Evolutionary conservation across 2,329 filamentous ascomycete genomes (phyloP).

Genomic region (Coleophoma crateriformis): DNA sequence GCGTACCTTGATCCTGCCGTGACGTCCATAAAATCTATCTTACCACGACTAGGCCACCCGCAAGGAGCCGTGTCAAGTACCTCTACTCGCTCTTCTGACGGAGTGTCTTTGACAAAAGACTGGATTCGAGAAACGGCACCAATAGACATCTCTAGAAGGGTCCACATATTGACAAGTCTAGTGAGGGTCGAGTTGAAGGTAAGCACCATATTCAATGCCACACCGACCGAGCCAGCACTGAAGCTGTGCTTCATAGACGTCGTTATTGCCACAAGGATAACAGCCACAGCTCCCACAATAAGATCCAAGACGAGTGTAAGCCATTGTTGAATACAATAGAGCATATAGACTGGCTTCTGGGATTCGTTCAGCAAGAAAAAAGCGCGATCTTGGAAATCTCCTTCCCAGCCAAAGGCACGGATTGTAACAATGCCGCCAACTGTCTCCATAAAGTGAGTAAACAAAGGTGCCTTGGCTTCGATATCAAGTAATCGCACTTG

Average conservation of each 20-base stretch:
- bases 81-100: neutral
- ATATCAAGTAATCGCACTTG: no score
- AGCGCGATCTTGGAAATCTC: no score
- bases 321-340: constrained; percentile 39
- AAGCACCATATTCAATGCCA: constrained; percentile 41
- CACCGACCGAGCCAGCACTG: constrained; percentile 3
- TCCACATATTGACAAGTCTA: constrained; percentile 35
- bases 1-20: constrained; percentile 1
- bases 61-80: neutral
- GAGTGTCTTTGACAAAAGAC: constrained; percentile 7
- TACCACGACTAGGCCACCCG: constrained; percentile 25
- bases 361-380: constrained; percentile 29
- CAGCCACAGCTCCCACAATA: constrained; percentile 29
- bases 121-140: constrained; percentile 49
- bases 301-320: constrained; percentile 37
- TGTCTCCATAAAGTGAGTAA: no score
- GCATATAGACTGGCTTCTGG: constrained; percentile 38
- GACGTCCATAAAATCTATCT: constrained; percentile 2
- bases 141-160: constrained; percentile 49
- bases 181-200: constrained; percentile 33
- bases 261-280: constrained; percentile 22
- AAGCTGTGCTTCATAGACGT: constrained; percentile 6
- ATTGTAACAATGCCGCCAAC: no score
- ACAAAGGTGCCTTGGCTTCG: no score
- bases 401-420: no score